Evolutionary conservation across 768 basidiomycete species (phyloP), one percentile per base, ranked within the genome.

Genomic region (Suillus ampliporus): DNA sequence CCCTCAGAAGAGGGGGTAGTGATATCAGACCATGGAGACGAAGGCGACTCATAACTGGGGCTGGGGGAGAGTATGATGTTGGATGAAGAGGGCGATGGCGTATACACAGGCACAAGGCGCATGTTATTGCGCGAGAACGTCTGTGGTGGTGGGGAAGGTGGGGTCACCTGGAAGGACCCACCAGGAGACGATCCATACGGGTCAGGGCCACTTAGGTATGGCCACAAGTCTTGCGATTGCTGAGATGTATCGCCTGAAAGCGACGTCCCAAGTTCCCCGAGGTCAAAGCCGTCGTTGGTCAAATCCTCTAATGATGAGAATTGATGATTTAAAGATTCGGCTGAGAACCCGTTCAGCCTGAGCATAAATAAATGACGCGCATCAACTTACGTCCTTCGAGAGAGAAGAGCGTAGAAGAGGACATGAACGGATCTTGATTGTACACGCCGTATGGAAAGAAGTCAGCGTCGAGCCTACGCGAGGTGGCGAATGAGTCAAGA

Each of bases 81-180:
- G 23, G 73, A 75, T 3, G 73, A 57, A 0, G 75, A n/a, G 5
- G 74, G 75, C 0, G 73, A 76, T 5, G 69, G 71, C 5, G 40
- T 28, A 35, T 19, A 56, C 19, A 56, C 6, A 28, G 23, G 54
- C 19, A 56, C 26, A 38, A 38, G 53, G 53, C 9, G 53, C 50
- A n/a, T 19, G 23, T 23, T 26, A 38, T 15, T 38, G 2, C 15
- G 53, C 6, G 17, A 7, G 15, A 54, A 23, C 15, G 35, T 26
- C 19, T 51, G 50, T 21, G 15, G 34, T 26, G 26, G 46, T n/a
- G 15, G 59, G 40, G 50, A 46, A 61, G 26, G 31, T 15, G 37
- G n/a, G 1, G 2, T 44, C 19, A 41, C 17, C 15, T 37, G 43
- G 64, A 63, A 28, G 74, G 65, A n/a, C n/a, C n/a, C 6, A 44